phyloP scores from a whole-genome alignment of 768 basidiomycete genomes.

The Boletales sp. region DNA sequence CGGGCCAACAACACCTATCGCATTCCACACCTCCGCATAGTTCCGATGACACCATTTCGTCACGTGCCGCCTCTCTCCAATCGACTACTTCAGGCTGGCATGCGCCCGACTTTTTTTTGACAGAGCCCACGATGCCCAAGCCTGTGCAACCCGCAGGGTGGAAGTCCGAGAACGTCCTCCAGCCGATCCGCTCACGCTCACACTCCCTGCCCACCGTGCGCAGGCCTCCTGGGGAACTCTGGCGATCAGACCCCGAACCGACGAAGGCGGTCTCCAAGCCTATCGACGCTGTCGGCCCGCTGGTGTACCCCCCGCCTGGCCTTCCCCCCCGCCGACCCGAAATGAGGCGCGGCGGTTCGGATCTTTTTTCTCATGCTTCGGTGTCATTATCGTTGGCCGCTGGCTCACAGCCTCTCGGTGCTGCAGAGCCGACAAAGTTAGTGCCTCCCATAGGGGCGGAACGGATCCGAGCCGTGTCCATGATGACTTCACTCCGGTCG shows the following conservation, averaged over 20 bases:
- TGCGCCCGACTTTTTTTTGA: conserved; percentile 1
- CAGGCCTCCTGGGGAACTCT: conserved; percentile 17
- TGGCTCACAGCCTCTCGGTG: conserved; percentile 24
- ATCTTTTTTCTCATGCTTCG: conserved; percentile 8
- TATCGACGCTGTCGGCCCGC: neutral
- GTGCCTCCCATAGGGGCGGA: conserved; percentile 30
- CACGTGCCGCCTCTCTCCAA: conserved; percentile 7
- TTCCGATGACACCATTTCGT: conserved; percentile 1
- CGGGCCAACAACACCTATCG: conserved; percentile 5
- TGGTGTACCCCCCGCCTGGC: conserved; percentile 17
- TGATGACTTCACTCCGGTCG: conserved; percentile 12
- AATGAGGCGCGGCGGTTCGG: conserved; percentile 6
- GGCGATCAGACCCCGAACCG: conserved; percentile 16
- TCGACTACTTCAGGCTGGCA: conserved; percentile 11
- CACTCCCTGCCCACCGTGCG: conserved; percentile 12
- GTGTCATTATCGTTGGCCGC: conserved; percentile 21
- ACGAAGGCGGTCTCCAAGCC: conserved; percentile 1
- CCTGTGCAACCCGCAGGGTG: conserved; percentile 6
- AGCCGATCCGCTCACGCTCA: conserved; percentile 13
- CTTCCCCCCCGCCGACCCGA: conserved; percentile 11
- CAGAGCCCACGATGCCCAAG: conserved; percentile 2
- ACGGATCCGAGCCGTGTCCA: conserved; percentile 22
- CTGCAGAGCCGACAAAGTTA: conserved; percentile 18
- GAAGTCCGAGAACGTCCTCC: conserved; percentile 20
- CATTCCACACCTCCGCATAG: conserved; percentile 7